Base-by-base conservation (phyloP, 331 rosid genomes). In the Acacia concinna region DNA sequence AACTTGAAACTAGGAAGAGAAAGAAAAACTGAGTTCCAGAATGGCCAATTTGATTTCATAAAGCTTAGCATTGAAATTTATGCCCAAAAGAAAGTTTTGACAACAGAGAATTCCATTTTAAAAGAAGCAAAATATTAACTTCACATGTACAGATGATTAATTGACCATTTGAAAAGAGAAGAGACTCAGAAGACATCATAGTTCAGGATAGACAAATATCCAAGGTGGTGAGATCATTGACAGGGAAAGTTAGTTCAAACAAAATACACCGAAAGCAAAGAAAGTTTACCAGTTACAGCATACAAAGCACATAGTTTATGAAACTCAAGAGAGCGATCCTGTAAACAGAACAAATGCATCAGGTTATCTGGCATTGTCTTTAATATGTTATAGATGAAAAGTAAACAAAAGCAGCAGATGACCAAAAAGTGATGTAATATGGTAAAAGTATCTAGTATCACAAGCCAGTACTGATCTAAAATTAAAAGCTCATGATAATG, bases 311-410 rank as follows among this genome's bases (percentile, higher is more conserved):
- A 94, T 64, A 92, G 85, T 60, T 89, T 94, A n/a, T 76, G 84
- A 77, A 94, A 94, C 82, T 92, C 97, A 23, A 94, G 94, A 68
- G 97, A 92, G 44, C 97, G 93, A 86, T 94, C 98, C 98, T 94
- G 97, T 56, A 74, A 56, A 85, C 40, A 80, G 51, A 56, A 62
- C 20, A 69, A 73, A 60, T n/a, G 20, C 15, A 49, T 86, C 51
- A 78, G 68, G 71, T 40, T 72, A 78, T 71, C 54, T 27, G 34
- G 32, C 74, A 15, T 64, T 47, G n/a, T 65, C 51, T 63, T 52
- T 38, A 41, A 4, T 37, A 25, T 65, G 57, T 74, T 25, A 2
- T n/a, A 57, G 15, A 57, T 49, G 68, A 31, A 17, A 32, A 49
- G 47, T 20, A 76, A 62, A 52, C 41, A 54, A 47, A 2, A 32